phyloP scores from a whole-genome alignment of 2,329 filamentous ascomycete genomes.

The Geosmithia morbida region DNA sequence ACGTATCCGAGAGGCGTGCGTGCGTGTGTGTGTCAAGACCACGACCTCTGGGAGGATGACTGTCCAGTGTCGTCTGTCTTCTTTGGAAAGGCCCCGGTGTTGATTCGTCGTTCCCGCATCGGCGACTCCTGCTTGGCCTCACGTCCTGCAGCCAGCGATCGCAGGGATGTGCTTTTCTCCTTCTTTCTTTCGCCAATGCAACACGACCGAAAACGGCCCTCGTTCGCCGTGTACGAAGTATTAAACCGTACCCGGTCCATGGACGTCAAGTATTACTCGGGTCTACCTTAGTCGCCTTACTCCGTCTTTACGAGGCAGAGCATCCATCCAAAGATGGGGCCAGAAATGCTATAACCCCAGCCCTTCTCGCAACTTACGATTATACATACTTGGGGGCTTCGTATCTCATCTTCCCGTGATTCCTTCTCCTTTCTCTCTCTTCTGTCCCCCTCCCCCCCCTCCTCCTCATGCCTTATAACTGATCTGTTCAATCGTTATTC shows the following conservation, averaged over 20 bases:
- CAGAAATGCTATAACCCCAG: background rate
- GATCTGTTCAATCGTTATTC: background rate
- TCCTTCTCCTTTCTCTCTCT: no score
- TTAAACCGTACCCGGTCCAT: background rate
- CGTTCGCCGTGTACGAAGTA: background rate
- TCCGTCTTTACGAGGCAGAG: no score
- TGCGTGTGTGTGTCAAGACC: no score
- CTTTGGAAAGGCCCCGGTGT: background rate
- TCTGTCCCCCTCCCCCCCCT: background rate
- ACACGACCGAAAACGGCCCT: background rate
- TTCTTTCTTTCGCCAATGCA: background rate
- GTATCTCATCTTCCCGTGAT: no score
- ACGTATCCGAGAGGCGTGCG: background rate
- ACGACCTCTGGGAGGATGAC: background rate
- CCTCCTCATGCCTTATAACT: background rate
- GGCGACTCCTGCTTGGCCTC: conserved; percentile 1
- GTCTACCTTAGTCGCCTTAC: no score
- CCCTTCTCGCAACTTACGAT: background rate
- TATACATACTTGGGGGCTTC: no score
- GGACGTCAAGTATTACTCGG: background rate
- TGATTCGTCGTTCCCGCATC: conserved; percentile 3
- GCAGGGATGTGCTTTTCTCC: background rate
- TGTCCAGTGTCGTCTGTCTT: background rate
- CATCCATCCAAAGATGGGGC: no score
- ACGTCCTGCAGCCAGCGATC: conserved; percentile 1